Percentiles rank a stretch among this genome's conserved stretches.
phyloP scores from a whole-genome alignment of 177 flowering plant species.

The Tripterygium wilfordii region DNA sequence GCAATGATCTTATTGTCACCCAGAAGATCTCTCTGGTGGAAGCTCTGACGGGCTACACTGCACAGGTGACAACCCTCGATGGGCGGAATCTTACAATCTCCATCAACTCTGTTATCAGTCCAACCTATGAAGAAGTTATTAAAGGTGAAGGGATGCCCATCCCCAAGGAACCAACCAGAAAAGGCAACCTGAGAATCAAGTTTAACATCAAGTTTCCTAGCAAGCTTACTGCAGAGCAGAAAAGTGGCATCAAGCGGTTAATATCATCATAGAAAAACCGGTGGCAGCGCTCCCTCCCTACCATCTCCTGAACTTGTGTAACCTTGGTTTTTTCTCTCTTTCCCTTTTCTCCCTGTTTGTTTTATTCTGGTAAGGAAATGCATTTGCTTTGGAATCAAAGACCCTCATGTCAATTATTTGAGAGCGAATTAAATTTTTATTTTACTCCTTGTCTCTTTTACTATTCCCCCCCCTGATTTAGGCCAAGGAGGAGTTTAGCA shows the following conservation, averaged over 20 bases:
- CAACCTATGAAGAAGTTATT: slow-evolving; percentile 64
- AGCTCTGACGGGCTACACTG: slow-evolving; percentile 68
- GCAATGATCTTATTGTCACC: slow-evolving; percentile 61
- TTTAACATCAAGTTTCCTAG: slow-evolving; percentile 72
- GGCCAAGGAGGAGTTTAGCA: too few relatives aligned
- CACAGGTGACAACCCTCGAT: slow-evolving; percentile 62
- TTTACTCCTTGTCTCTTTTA: too few relatives aligned
- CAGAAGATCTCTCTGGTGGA: slow-evolving; percentile 67
- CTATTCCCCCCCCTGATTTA: too few relatives aligned
- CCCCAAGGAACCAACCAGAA: slow-evolving; percentile 66
- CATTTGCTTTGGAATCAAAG: too few relatives aligned
- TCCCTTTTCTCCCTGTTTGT: too few relatives aligned
- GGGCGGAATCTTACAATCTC: slow-evolving; percentile 57
- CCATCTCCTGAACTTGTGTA: too few relatives aligned
- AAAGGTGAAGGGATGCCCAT: slow-evolving; percentile 87
- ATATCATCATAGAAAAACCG: too few relatives aligned
- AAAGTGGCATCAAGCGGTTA: slow-evolving; percentile 59
- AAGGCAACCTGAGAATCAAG: slow-evolving; percentile 71
- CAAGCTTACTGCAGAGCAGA: slow-evolving; percentile 77
- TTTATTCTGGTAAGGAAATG: too few relatives aligned
- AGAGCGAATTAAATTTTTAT: too few relatives aligned
- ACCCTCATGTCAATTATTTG: too few relatives aligned
- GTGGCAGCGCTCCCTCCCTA: too few relatives aligned
- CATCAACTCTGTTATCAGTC: slow-evolving; percentile 46
- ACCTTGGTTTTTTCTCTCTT: too few relatives aligned